phyloP scores from a whole-genome alignment of 805 yeast species.

The Zygosaccharomyces siamensis region DNA sequence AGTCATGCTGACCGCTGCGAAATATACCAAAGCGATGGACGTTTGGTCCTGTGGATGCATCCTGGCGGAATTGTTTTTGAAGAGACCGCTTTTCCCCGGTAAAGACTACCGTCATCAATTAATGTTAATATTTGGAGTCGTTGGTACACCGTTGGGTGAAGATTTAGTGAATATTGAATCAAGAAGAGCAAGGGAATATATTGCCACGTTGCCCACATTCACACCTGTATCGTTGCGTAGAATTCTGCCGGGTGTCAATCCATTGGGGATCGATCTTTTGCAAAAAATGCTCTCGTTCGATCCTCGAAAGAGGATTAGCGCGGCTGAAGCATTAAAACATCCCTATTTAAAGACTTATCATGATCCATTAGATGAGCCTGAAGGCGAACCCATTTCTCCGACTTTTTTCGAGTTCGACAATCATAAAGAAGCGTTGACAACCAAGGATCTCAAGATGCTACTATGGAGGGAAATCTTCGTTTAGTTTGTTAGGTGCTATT shows the following conservation, averaged over 20 bases:
- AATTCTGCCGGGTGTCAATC: constrained; percentile 49
- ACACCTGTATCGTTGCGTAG: constrained; percentile 17
- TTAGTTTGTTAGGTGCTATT: neutral
- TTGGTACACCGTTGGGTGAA: constrained; percentile 84
- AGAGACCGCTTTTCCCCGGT: constrained; percentile 89
- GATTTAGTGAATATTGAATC: constrained; percentile 72
- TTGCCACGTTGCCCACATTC: constrained; percentile 68
- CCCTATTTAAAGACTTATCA: constrained; percentile 86
- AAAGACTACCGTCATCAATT: constrained; percentile 90
- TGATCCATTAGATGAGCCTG: constrained; percentile 92
- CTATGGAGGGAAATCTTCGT: constrained; percentile 66
- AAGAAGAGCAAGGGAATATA: constrained; percentile 83
- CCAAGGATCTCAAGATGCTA: constrained; percentile 71
- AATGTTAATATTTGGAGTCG: constrained; percentile 72
- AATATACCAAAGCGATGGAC: constrained; percentile 91
- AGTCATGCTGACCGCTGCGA: constrained; percentile 90
- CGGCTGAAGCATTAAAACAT: constrained; percentile 76
- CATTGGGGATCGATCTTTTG: constrained; percentile 63
- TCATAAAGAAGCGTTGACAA: constrained; percentile 69
- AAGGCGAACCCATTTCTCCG: constrained; percentile 73
- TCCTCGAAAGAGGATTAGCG: constrained; percentile 78
- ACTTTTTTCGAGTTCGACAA: constrained; percentile 88
- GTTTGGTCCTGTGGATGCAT: constrained; percentile 97
- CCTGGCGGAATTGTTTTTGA: constrained; percentile 81
- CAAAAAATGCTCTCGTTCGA: constrained; percentile 74